These are phyloP conservation scores for Dipodascus geniculatus DNA, from an alignment of 805 yeast species.

Conservation along the genomic window DNA sequence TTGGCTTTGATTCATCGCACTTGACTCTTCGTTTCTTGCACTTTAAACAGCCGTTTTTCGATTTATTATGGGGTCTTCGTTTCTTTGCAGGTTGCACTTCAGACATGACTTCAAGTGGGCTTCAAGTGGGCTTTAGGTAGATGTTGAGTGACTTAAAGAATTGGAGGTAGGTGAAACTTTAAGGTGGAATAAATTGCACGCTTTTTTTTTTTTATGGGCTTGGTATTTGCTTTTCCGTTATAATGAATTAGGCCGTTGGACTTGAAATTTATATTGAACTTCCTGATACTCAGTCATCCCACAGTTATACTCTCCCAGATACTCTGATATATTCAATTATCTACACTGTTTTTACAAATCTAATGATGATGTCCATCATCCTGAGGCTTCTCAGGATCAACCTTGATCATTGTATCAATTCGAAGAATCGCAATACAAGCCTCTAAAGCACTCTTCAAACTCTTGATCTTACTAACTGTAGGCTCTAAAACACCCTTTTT, in stretches of 20 bases:
- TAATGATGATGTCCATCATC: slow-evolving; percentile 86
- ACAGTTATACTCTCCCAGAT: too few relatives aligned
- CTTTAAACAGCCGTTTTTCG: slow-evolving; percentile 79
- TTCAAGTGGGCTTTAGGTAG: too few relatives aligned
- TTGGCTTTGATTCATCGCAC: slow-evolving; percentile 80
- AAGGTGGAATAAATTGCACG: too few relatives aligned
- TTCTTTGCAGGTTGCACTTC: slow-evolving; percentile 26
- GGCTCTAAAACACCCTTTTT: slow-evolving; percentile 90
- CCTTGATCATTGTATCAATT: slow-evolving; percentile 96
- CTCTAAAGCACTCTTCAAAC: slow-evolving; percentile 90
- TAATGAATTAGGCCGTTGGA: too few relatives aligned
- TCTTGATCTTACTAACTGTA: slow-evolving; percentile 81
- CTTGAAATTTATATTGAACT: too few relatives aligned
- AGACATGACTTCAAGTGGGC: background rate
- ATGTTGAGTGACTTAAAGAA: too few relatives aligned
- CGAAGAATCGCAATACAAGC: slow-evolving; percentile 96
- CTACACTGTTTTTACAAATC: background rate
- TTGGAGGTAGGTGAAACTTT: too few relatives aligned
- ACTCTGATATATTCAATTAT: too few relatives aligned
- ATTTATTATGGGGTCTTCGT: slow-evolving; percentile 80
- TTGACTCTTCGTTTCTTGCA: slow-evolving; percentile 86
- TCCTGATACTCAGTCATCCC: too few relatives aligned
- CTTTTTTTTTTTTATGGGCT: background rate
- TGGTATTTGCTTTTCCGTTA: too few relatives aligned
- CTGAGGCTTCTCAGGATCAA: slow-evolving; percentile 73